Percentiles rank a stretch among this genome's conserved stretches.
Conservation (phyloP, 352 stramenopile species). For the Globisporangium uncinulatum region DNA sequence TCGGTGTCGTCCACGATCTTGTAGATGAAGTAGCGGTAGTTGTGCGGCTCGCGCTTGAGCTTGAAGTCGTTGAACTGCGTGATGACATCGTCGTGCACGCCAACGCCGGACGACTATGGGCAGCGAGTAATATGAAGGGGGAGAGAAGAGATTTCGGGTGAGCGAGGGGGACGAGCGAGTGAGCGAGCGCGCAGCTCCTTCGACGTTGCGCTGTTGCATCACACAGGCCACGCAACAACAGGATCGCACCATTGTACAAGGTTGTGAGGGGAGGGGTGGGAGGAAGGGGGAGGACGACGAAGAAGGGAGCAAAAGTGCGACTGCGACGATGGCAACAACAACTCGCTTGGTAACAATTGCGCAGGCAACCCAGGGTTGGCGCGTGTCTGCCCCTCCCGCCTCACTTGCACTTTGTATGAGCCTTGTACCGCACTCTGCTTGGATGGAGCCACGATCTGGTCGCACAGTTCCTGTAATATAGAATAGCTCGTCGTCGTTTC, state of each 20-base stretch:
- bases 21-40: constrained; percentile 95
- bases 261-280: too few species aligned
- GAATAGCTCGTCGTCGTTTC: too few species aligned
- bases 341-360: background rate
- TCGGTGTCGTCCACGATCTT: constrained; percentile 92
- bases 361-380: background rate
- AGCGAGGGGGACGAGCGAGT: background rate
- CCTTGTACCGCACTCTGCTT: too few species aligned
- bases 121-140: background rate
- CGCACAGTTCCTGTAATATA: too few species aligned
- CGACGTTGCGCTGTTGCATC: too few species aligned
- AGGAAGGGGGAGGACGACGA: background rate
- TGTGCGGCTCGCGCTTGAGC: constrained; percentile 88
- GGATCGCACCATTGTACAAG: background rate
- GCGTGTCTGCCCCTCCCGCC: background rate
- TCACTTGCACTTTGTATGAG: background rate
- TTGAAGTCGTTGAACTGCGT: constrained; percentile 95
- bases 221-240: too few species aligned
- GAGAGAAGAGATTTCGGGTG: background rate
- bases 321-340: background rate
- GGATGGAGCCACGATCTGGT: too few species aligned
- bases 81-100: constrained; percentile 90
- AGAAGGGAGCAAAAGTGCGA: background rate
- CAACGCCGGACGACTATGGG: constrained; percentile 89
- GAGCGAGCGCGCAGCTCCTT: too few species aligned